Evolutionary conservation across 202 grass and related monocot species (phyloP), one percentile per base, ranked within the genome.

Genomic region (Musa balbisiana): DNA sequence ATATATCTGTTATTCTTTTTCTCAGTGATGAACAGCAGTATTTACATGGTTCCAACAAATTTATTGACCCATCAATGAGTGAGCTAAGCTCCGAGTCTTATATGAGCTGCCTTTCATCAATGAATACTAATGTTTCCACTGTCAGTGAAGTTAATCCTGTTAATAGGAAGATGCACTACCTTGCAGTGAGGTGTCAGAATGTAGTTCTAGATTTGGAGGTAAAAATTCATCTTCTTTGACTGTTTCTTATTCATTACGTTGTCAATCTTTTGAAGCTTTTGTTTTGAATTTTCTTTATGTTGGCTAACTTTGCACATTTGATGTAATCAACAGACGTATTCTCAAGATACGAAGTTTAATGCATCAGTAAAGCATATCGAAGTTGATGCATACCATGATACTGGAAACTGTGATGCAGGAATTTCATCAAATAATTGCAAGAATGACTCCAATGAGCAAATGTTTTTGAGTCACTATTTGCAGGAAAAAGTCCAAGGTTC

Each of bases 161-260:
- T 53, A 89, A 74, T 72, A 76, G 87, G 73, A 92, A 81, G 82
- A 82, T 94, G 85, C 83, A 90, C 53, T 87, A 94, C 87, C 84
- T 99, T 64, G 83, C 90, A 94, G 87, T 77, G 22, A 88, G 84
- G 79, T 92, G 79, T 82, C 85, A 85, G 75, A 81, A 87, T 15
- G 84, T 90, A 69, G 50, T 26, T 88, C 79, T 98, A 70, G 80
- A 89, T 81, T 83, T 98, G 62, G 77, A 94, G 95, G 95, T 98
- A 85, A 62, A 26, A 53, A 3, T 43, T 43, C 33, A 43, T 43
- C 4, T 43, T 43, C 33, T 43, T 43, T 43, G 33, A 43, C 33
- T 43, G 33, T 43, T 62, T 51, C 29, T 11, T 1, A 49, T 64
- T 10, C 60, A 49, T 78, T 79, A 73, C 49, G 20, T 24, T 52